phyloP scores from a whole-genome alignment of 1,139 yeast species.

The Geotrichum histeridarum region DNA sequence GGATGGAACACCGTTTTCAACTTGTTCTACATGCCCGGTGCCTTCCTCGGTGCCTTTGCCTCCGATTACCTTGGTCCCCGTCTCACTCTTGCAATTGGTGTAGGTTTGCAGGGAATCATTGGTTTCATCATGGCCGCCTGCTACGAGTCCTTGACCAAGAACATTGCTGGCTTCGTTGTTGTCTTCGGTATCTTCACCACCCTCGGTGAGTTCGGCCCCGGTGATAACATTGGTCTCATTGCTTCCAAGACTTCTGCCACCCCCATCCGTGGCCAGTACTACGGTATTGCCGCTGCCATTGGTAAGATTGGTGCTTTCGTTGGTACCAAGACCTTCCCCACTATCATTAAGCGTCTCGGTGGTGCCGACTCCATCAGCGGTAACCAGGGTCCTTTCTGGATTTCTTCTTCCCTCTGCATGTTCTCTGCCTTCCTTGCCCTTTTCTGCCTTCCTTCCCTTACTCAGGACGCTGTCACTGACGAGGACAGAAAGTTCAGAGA shows the following conservation, averaged over 20 bases:
- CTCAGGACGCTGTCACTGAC: constrained; percentile 71
- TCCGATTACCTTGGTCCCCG: constrained; percentile 92
- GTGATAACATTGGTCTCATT: constrained; percentile 82
- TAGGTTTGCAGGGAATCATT: constrained; percentile 63
- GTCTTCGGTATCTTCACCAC: constrained; percentile 82
- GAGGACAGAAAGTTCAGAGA: constrained; percentile 70
- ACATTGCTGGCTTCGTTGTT: constrained; percentile 74
- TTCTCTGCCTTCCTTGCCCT: constrained; percentile 65
- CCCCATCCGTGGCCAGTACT: constrained; percentile 83
- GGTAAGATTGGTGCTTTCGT: constrained; percentile 55
- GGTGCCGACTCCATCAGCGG: constrained; percentile 46
- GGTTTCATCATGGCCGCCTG: constrained; percentile 85
- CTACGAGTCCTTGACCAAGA: constrained; percentile 50
- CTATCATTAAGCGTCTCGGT: constrained; percentile 52
- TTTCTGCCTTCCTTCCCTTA: constrained; percentile 72
- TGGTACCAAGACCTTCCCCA: constrained; percentile 85
- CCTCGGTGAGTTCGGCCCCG: constrained; percentile 91
- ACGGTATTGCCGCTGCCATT: constrained; percentile 76
- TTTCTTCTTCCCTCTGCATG: constrained; percentile 70
- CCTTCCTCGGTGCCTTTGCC: constrained; percentile 72
- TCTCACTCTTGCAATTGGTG: constrained; percentile 65
- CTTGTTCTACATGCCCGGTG: constrained; percentile 84
- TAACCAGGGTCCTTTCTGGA: constrained; percentile 72
- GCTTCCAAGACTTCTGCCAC: constrained; percentile 86
- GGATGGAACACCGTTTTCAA: constrained; percentile 93